Conservation (phyloP, 257 asterid species). For the Verbascum thapsus region DNA sequence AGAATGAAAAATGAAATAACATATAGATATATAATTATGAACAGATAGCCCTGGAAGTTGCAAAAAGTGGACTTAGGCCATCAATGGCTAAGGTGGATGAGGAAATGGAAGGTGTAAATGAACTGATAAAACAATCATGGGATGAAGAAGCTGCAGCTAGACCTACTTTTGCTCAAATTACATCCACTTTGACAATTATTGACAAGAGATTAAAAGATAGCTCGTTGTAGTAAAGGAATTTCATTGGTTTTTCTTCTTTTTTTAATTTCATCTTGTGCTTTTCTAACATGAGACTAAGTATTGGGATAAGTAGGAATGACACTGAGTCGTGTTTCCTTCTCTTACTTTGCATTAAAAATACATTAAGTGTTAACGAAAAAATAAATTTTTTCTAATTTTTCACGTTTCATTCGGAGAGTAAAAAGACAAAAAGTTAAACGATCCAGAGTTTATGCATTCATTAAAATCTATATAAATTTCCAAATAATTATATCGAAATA, state of each 20-base stretch:
- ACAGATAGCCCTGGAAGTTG: slow-evolving; percentile 79
- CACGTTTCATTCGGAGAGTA: too few species aligned
- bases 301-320: too few species aligned
- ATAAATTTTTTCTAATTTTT: too few species aligned
- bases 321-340: too few species aligned
- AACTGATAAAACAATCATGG: slow-evolving; percentile 57
- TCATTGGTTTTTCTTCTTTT: not conserved
- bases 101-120: slow-evolving; percentile 38
- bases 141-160: slow-evolving; percentile 54
- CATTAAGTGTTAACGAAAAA: too few species aligned
- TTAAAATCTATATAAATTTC: too few species aligned
- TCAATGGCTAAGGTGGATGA: slow-evolving; percentile 39
- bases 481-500: too few species aligned
- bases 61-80: slow-evolving; percentile 70
- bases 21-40: not conserved
- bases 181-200: slow-evolving; percentile 45
- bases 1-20: not conserved
- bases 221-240: not conserved
- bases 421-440: too few species aligned
- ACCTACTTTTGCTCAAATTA: slow-evolving; percentile 57
- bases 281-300: not conserved
- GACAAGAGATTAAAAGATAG: slow-evolving; percentile 30
- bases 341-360: too few species aligned
- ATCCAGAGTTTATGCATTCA: too few species aligned
- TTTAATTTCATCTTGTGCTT: not conserved